phyloP scores from a whole-genome alignment of 2,329 filamentous ascomycete species.

The Colletotrichum camelliae region DNA sequence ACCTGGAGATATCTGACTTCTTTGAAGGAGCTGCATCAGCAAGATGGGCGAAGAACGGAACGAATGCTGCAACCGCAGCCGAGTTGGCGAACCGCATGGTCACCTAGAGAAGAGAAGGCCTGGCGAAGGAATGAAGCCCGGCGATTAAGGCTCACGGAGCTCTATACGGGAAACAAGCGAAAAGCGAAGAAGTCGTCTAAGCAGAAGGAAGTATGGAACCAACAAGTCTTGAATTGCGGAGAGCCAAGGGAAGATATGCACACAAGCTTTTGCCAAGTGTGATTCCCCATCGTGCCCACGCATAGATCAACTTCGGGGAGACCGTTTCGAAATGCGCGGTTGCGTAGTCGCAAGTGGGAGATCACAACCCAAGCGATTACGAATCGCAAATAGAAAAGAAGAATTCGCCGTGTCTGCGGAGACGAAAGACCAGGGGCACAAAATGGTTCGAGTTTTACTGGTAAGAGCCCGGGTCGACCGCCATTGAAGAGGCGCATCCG shows the following conservation, averaged over 20 bases:
- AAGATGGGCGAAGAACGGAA: conserved; percentile 17
- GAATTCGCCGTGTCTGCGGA: neutral
- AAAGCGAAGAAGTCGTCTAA: neutral
- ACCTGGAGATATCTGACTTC: conserved; percentile 25
- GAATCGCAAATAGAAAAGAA: neutral
- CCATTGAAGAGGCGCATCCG: neutral
- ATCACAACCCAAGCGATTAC: neutral
- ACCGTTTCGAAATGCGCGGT: conserved; percentile 10
- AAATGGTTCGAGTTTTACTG: neutral
- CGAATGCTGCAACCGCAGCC: conserved; percentile 36
- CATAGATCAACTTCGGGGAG: conserved; percentile 9
- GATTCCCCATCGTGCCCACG: neutral
- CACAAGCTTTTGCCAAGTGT: conserved; percentile 23
- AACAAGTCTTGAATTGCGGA: neutral
- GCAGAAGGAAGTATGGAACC: neutral
- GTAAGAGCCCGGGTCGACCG: neutral
- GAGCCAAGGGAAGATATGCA: conserved; percentile 13
- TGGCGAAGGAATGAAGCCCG: conserved; percentile 23
- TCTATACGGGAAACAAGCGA: neutral
- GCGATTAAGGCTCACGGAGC: conserved; percentile 15
- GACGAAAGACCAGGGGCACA: neutral
- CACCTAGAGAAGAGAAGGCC: neutral
- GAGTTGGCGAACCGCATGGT: conserved; percentile 39
- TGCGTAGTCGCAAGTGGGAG: neutral
- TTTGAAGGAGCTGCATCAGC: conserved; percentile 32